Evolutionary conservation across 2,329 filamentous ascomycete species (phyloP).

Genomic region (Ophiocordyceps robertsii): DNA sequence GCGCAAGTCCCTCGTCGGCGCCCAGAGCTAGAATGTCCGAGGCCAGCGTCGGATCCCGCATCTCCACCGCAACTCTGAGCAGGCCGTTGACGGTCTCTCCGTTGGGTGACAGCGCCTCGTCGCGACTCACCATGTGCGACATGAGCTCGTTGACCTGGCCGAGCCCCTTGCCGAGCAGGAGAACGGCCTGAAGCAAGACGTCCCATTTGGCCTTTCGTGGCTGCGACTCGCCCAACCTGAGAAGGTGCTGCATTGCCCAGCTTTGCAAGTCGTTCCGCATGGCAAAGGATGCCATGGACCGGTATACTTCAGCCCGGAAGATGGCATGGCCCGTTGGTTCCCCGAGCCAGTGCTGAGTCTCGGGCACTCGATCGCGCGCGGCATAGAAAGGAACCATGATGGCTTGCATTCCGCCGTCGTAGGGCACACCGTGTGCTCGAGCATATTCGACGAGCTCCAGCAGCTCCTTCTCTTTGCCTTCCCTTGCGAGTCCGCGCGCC

Average conservation of each 20-base stretch:
- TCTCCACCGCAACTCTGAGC: constrained; percentile 57
- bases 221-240: constrained; percentile 30
- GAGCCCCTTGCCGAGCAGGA: constrained; percentile 53
- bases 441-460: constrained; percentile 40
- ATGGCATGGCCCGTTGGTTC: constrained; percentile 28
- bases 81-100: constrained; percentile 65
- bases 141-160: constrained; percentile 36
- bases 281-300: constrained; percentile 32
- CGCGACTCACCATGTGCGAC: constrained; percentile 57
- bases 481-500: constrained; percentile 43
- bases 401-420: constrained; percentile 31
- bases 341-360: constrained; percentile 55
- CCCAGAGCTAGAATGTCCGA: constrained; percentile 60
- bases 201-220: constrained; percentile 52
- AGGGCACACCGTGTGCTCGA: constrained; percentile 29
- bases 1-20: constrained; percentile 47
- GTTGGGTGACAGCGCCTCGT: constrained; percentile 41
- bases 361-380: constrained; percentile 37
- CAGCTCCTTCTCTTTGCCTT: constrained; percentile 45
- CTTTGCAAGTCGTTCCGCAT: constrained; percentile 42
- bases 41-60: constrained; percentile 56
- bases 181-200: constrained; percentile 58
- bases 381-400: constrained; percentile 52
- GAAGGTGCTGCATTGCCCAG: constrained; percentile 50
- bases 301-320: constrained; percentile 12